Evolutionary conservation across 768 basidiomycete genomes (phyloP), one percentile per base, ranked within the genome.

Genomic region (Lyophyllum decastes): DNA sequence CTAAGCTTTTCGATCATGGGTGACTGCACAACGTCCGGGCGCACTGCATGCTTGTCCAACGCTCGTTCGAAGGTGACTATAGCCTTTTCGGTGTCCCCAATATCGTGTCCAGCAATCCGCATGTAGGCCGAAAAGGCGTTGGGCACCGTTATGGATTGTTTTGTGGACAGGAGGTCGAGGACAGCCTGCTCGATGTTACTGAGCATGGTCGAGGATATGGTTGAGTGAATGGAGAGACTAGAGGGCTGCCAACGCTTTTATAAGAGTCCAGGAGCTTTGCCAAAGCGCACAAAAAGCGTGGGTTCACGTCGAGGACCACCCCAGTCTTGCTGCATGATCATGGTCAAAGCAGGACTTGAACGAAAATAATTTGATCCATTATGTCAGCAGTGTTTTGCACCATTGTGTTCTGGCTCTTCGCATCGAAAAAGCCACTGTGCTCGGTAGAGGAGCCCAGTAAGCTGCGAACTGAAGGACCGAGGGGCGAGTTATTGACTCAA

Each of bases 181-280:
- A 64, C 48, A 2, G 63, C 52, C 30, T 54, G 58, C 47, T 64
- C 63, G 51, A 64, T 59, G 47, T 64, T 64, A 27, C 53, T 59
- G 44, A 56, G 61, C 63, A 64, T 60, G 4, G 26, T 26, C n/a
- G 14, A 38, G 47, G 21, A 4, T 41, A 11, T n/a, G 22, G 47
- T 16, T 6, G 38, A 26, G 25, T 1, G 2, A 30, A 24, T 48
- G 21, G 17, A 40, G 25, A 56, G 27, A 47, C 19, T 17, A 6
- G 17, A 14, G 16, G 10, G 33, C 5, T 5, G 26, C n/a, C 9
- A 7, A 12, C 11, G n/a, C 17, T 16, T 44, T 41, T 43, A 48
- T 52, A 43, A 16, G 11, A 27, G n/a, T 11, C 40, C 25, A 33
- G 14, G 8, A 19, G 14, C 30, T 9, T 16, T 60, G 27, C 24